Conservation (phyloP, 148 eudicot genomes). For the Spergularia marina region DNA sequence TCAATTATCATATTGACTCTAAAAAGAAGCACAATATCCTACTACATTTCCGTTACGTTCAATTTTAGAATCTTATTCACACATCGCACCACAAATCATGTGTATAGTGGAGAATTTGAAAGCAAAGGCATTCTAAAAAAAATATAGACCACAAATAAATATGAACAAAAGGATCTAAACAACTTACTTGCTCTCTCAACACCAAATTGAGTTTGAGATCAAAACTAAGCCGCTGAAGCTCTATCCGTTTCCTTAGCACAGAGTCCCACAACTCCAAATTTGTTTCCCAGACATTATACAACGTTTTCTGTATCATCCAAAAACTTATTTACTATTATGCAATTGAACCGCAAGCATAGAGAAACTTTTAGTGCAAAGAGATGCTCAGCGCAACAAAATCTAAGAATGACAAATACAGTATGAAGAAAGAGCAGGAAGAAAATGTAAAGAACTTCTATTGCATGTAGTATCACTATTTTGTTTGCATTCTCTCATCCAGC, state of each 20-base stretch:
- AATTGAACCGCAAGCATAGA: not conserved
- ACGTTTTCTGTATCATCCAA: constrained; percentile 52
- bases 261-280: constrained; percentile 62
- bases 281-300: constrained; percentile 69
- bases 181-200: constrained; percentile 63
- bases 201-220: constrained; percentile 57
- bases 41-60: not conserved
- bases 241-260: constrained; percentile 54
- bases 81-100: not conserved
- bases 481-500: not conserved
- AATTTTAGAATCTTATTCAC: not conserved
- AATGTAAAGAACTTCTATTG: not conserved
- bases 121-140: not conserved
- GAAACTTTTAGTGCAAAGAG: not conserved
- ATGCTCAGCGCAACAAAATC: not conserved
- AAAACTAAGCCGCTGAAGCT: constrained; percentile 53
- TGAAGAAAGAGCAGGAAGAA: not conserved
- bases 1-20: not conserved
- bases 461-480: not conserved
- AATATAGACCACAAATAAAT: not conserved
- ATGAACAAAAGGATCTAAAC: constrained; percentile 7
- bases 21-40: not conserved
- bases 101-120: too few species aligned
- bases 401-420: not conserved
- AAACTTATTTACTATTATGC: constrained; percentile 13